Conservation (phyloP, 202 grass and related monocot genomes). For the Setaria viridis region DNA sequence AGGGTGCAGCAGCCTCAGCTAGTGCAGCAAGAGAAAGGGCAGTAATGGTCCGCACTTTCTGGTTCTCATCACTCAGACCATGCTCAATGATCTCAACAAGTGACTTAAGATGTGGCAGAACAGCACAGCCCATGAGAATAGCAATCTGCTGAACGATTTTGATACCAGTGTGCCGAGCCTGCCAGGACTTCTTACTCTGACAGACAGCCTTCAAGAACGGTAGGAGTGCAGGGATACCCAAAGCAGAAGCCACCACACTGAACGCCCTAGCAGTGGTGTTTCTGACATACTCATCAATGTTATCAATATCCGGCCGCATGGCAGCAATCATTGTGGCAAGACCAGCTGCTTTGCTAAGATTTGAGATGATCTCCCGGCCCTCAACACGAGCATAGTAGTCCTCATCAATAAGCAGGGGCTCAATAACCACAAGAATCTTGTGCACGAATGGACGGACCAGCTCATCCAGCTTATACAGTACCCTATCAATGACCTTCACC, state of each 20-base stretch:
- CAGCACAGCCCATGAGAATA: slow-evolving; percentile 99
- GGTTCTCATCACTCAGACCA: slow-evolving; percentile 92
- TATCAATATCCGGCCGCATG: slow-evolving; percentile 97
- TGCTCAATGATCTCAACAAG: slow-evolving; percentile 98
- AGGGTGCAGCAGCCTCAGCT: slow-evolving; percentile 91
- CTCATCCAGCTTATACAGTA: slow-evolving; percentile 97
- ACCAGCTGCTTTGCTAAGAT: slow-evolving; percentile 94
- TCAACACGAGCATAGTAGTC: slow-evolving; percentile 99
- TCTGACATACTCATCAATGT: slow-evolving; percentile 97
- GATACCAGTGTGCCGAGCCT: slow-evolving; percentile 96
- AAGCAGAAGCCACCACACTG: slow-evolving; percentile 96
- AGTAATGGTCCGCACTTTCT: slow-evolving; percentile 97
- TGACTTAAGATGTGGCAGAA: slow-evolving; percentile 91
- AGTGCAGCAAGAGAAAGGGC: slow-evolving; percentile 94
- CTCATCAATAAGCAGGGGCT: slow-evolving; percentile 92
- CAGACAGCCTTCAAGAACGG: slow-evolving; percentile 98
- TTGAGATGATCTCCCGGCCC: slow-evolving; percentile 93
- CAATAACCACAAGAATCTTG: slow-evolving; percentile 96
- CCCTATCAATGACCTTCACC: slow-evolving; percentile 96
- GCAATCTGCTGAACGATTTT: slow-evolving; percentile 99
- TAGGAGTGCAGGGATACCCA: slow-evolving; percentile 92
- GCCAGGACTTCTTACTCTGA: slow-evolving; percentile 99
- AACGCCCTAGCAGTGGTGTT: slow-evolving; percentile 96
- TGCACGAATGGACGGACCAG: slow-evolving; percentile 94
- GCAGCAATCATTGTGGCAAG: slow-evolving; percentile 97